phyloP scores from a whole-genome alignment of 2,329 filamentous ascomycete species.

The Botryotinia globosa region DNA sequence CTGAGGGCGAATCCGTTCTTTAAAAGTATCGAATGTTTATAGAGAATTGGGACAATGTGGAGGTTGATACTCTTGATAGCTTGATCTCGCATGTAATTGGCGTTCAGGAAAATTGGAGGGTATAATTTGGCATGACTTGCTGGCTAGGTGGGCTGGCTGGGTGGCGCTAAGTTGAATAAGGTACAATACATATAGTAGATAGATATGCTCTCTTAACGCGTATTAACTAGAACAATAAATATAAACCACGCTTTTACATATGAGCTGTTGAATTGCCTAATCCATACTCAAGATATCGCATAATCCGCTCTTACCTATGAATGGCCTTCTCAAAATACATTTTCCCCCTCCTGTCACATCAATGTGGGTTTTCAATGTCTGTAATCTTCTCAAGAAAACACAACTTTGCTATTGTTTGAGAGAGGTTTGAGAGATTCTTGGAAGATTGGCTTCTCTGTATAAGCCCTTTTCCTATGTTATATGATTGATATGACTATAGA shows the following conservation, averaged over 20 bases:
- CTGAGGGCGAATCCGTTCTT: slow-evolving; percentile 68
- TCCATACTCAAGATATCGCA: neutral
- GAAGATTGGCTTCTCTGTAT: accelerated
- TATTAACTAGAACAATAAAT: neutral
- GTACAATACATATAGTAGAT: neutral
- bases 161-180: neutral
- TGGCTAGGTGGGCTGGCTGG: neutral
- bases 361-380: neutral
- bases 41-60: neutral
- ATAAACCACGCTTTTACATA: neutral
- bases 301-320: neutral
- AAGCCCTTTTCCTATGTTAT: neutral
- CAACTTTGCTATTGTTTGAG: neutral
- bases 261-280: neutral
- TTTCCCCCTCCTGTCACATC: neutral
- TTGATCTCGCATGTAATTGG: neutral
- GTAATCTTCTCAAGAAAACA: neutral
- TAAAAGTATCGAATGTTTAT: slow-evolving; percentile 48
- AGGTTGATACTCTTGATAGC: too few species aligned
- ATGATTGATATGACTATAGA: neutral
- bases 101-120: neutral
- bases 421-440: neutral
- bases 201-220: accelerated
- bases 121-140: neutral
- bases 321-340: neutral